phyloP scores from a whole-genome alignment of 129 eudicot species.

The Rutidosis leptorrhynchoides region DNA sequence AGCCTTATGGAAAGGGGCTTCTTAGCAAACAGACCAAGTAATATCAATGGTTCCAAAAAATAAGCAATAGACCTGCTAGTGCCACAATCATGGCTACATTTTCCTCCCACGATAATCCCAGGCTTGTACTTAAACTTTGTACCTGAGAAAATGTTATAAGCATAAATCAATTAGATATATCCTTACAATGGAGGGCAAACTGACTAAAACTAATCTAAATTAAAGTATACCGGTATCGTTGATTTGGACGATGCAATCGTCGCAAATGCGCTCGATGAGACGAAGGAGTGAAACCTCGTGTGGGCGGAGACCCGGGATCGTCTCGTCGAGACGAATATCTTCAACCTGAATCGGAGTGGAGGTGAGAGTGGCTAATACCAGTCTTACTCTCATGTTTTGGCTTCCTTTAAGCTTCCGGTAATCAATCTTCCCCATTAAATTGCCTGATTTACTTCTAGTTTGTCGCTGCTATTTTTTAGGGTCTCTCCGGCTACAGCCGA shows the following conservation, averaged over 20 bases:
- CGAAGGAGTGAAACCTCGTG: too few relatives aligned
- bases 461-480: too few relatives aligned
- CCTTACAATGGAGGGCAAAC: background rate
- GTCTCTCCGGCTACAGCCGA: too few relatives aligned
- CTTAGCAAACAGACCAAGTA: slow-evolving; percentile 77
- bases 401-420: slow-evolving; percentile 71
- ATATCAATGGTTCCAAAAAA: slow-evolving; percentile 71
- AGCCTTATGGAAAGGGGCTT: slow-evolving; percentile 71
- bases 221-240: slow-evolving; percentile 63
- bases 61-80: slow-evolving; percentile 71
- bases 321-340: slow-evolving; percentile 67
- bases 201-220: too few relatives aligned
- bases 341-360: slow-evolving; percentile 71
- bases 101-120: slow-evolving; percentile 85
- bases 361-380: too few relatives aligned
- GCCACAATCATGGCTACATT: slow-evolving; percentile 67
- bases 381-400: slow-evolving; percentile 55
- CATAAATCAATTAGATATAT: too few relatives aligned
- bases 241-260: slow-evolving; percentile 67
- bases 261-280: slow-evolving; percentile 63
- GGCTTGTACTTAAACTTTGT: slow-evolving; percentile 87
- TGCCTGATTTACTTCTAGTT: too few relatives aligned
- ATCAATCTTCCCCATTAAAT: slow-evolving; percentile 59
- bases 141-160: too few relatives aligned
- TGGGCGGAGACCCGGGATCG: slow-evolving; percentile 72